Evolutionary conservation across 805 yeast genomes (phyloP).

Genomic region (Candida michaelii): DNA sequence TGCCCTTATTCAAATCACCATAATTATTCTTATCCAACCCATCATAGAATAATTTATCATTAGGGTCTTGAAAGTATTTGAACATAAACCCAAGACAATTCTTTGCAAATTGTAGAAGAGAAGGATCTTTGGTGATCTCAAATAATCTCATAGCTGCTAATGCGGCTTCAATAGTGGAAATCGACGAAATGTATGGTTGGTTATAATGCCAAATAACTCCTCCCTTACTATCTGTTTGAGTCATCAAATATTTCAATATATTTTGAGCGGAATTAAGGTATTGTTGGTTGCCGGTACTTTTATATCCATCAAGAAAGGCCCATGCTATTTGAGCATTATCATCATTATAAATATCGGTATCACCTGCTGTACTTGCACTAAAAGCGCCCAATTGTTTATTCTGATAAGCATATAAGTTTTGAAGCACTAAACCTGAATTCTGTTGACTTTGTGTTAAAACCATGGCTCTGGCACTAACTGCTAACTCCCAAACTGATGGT

Average conservation of each 20-base stretch:
- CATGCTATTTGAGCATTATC: conserved; percentile 27
- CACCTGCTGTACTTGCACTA: conserved; percentile 20
- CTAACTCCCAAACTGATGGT: conserved; percentile 28
- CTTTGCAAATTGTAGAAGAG: conserved; percentile 17
- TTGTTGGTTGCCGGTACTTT: conserved; percentile 1
- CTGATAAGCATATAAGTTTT: conserved; percentile 1
- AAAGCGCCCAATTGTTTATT: conserved; percentile 4
- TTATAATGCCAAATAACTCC: conserved; percentile 22
- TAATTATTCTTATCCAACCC: conserved; percentile 23
- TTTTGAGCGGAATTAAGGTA: conserved; percentile 8
- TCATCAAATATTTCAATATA: conserved; percentile 10
- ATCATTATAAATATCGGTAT: conserved; percentile 25
- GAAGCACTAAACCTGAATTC: not conserved
- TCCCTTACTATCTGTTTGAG: conserved; percentile 32
- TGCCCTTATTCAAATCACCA: conserved; percentile 23
- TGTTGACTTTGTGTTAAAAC: not conserved
- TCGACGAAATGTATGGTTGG: conserved; percentile 23
- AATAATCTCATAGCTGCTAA: conserved; percentile 22
- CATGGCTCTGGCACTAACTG: conserved; percentile 22
- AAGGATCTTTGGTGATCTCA: conserved; percentile 11
- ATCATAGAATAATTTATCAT: conserved; percentile 20
- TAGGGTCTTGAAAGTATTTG: conserved; percentile 15
- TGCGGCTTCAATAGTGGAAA: conserved; percentile 26
- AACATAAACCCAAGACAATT: conserved; percentile 16
- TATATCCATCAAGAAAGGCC: conserved; percentile 19